Evolutionary conservation across 2,329 filamentous ascomycete genomes (phyloP), one percentile per base, ranked within the genome.

Genomic region (Beauveria scarabaeidicola): DNA sequence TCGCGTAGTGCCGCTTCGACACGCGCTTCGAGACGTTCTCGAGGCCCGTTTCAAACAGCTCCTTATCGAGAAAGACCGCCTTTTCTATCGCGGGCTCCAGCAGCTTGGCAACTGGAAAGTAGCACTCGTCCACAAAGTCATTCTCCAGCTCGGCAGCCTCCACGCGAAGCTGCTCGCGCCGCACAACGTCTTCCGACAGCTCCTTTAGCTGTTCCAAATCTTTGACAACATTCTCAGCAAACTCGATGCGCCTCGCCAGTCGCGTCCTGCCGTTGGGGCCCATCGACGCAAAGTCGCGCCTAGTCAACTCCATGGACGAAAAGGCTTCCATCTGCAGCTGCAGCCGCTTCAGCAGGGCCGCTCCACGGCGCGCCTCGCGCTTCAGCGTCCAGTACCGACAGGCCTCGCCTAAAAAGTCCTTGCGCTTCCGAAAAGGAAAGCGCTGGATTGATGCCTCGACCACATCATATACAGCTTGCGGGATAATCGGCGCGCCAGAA

Each of bases 301-400:
- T 84, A 2, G 94, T 97, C 64, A 99, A 87, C 74, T 99, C 94
- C 88, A 97, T 96, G 0, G 91, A 96, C 7, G 93, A 93, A 72
- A 97, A 99, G 0, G 91, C 90, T 72, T 97, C 93, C 81, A 97
- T 89, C 72, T 97, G 92, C 60, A 97, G 77, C 71, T 99, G 94
- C 21, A 99, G 80, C 40, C 94, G 86, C 75, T 97, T 97, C 61
- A 99, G 81, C 59, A 99, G 79, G 4, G 94, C 91, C 32, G 94
- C 94, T 51, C 94, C 94, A 61, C 94, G 83, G 38, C 94, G 86
- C 63, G 93, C 90, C 72, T 99, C 94, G 59, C 94, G 85, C 76
- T 99, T 99, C 63, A 99, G 74, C 0, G 94, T 97, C 94, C 94
- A 99, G 74, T 97, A 99, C 66, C 91, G 91, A 75, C 93, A 97